phyloP scores from a whole-genome alignment of 257 asterid genomes.

The Thymus quinquecostatus region DNA sequence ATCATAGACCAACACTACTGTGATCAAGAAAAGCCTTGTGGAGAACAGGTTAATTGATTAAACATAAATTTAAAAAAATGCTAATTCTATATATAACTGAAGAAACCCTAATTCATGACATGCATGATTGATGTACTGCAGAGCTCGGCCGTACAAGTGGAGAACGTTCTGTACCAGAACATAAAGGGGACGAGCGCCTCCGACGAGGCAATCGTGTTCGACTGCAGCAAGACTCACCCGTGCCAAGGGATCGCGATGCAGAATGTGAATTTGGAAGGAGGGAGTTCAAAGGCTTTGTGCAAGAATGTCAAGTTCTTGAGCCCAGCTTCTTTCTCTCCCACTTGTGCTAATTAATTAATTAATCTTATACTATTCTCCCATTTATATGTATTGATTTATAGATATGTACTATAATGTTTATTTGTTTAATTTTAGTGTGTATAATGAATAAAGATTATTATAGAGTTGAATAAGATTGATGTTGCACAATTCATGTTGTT shows the following conservation, averaged over 20 bases:
- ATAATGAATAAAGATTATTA: neutral
- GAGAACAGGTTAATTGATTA: conserved; percentile 44
- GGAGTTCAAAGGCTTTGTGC: conserved; percentile 55
- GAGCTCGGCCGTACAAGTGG: conserved; percentile 66
- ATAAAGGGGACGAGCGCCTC: conserved; percentile 73
- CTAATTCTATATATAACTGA: too few relatives aligned
- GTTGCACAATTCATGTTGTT: too few relatives aligned
- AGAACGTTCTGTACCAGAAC: conserved; percentile 57
- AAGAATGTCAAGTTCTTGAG: conserved; percentile 44
- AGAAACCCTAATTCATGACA: neutral
- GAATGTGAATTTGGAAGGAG: conserved; percentile 50
- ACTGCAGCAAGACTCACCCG: conserved; percentile 62
- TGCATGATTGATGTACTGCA: conserved; percentile 24
- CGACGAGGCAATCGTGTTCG: conserved; percentile 50
- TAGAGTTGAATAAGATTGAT: neutral
- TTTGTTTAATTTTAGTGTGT: neutral
- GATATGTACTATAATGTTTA: too few relatives aligned
- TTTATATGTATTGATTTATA: neutral
- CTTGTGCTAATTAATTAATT: conserved; percentile 37
- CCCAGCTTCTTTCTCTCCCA: conserved; percentile 54
- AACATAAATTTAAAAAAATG: too few relatives aligned
- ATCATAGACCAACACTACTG: conserved; percentile 82
- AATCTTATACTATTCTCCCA: neutral
- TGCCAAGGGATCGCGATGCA: conserved; percentile 64
- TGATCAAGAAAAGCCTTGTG: conserved; percentile 64